Base-by-base conservation (phyloP, 441 rosid species). In the Kokia cookei region DNA sequence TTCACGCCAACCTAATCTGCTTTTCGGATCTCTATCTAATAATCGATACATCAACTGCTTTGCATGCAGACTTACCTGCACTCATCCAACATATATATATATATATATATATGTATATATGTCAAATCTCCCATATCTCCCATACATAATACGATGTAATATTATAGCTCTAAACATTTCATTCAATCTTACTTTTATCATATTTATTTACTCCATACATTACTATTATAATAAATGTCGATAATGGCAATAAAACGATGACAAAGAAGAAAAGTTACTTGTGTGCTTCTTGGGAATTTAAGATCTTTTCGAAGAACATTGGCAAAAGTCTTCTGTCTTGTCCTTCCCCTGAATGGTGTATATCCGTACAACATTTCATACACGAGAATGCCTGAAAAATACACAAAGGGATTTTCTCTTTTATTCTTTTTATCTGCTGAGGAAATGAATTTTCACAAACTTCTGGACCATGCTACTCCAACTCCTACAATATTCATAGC, bases 341-440 rank as follows among this genome's bases (percentile, higher is more conserved):
- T 90, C 84, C 87, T 96, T 54, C 99, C 99, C 80, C 99, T 89
- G 69, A 96, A 93, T 24, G 99, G 99, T 77, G 99, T 93, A 77
- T 91, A 89, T 79, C 99, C 97, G 76, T 96, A 96, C 19, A 96
- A 82, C 99, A 96, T 96, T 78, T 96, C 97, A 40, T 88, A 93
- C 29, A 96, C 81, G 76, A 96, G 97, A 73, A 93, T 89, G 24
- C 97, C 97, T 91, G 78, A 14, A 73, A 73, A 29, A 29, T 29
- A 29, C 35, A 29, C 35, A 29, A 29, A 29, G 4, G 3, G 35
- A 45, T 45, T 45, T 45, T 45, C 48, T 11, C 14, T 45, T 45
- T 45, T 11, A 12, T 45, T 45, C 13, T 10, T 45, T 9, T 45
- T 45, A 29, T 29, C 50, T 45, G 50, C 50, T 3, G 13, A 45